phyloP scores from a whole-genome alignment of 176 grass and related monocot genomes.

The Leersia perrieri region DNA sequence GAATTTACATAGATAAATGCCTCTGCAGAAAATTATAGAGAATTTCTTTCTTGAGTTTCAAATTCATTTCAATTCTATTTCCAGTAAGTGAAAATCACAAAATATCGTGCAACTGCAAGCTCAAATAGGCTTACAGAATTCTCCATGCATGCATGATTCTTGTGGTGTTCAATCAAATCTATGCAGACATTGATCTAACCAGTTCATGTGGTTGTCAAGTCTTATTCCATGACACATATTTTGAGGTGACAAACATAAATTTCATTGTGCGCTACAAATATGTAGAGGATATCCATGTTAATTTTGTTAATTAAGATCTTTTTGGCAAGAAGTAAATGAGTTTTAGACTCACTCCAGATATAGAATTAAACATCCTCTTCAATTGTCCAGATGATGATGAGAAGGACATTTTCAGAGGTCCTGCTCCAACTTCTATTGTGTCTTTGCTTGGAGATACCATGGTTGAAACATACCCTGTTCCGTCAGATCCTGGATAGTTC shows the following conservation, averaged over 20 bases:
- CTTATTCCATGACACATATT: background rate
- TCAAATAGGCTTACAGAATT: background rate
- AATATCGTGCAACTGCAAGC: background rate
- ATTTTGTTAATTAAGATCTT: background rate
- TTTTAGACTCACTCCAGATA: conserved; percentile 61
- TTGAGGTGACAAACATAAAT: background rate
- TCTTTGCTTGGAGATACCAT: conserved; percentile 44
- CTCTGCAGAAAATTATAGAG: background rate
- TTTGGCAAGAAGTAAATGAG: background rate
- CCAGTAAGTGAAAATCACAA: background rate
- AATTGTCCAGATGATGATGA: conserved; percentile 75
- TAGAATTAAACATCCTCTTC: conserved; percentile 56
- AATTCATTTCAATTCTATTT: background rate
- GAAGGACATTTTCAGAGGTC: conserved; percentile 78
- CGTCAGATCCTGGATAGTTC: conserved; percentile 30
- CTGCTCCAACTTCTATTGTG: conserved; percentile 76
- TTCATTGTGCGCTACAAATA: background rate
- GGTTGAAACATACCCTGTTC: conserved; percentile 22
- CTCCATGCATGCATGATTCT: background rate
- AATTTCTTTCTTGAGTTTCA: background rate
- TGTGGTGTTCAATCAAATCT: background rate
- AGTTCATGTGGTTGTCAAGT: background rate
- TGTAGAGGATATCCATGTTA: background rate
- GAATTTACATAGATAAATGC: background rate
- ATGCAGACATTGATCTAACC: background rate